Evolutionary conservation across 2,329 filamentous ascomycete genomes (phyloP).

Genomic region (Emergomyces orientalis): DNA sequence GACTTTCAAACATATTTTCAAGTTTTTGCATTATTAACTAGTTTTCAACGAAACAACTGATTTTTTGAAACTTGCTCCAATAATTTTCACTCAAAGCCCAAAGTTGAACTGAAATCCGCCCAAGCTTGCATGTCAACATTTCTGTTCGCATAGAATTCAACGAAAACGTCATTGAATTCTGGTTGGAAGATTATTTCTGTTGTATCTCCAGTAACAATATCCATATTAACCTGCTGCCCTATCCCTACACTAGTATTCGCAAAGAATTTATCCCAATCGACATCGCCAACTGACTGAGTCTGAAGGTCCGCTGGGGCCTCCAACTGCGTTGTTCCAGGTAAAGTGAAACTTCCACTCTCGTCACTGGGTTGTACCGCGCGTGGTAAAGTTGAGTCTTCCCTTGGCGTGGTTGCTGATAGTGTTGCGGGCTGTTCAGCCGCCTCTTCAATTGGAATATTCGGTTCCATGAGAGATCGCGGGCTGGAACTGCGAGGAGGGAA

Average conservation of each 20-base stretch:
- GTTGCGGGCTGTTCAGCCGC: neutral
- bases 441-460: neutral
- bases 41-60: neutral
- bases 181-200: slow-evolving; percentile 1
- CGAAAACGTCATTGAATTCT: neutral
- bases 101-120: neutral
- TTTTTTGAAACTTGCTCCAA: no score
- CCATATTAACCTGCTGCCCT: neutral
- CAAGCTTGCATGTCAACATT: neutral
- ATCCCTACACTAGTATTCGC: neutral
- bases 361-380: neutral
- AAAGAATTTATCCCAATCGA: slow-evolving; percentile 1
- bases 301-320: neutral
- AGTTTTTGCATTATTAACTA: no score
- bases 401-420: neutral
- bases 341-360: neutral
- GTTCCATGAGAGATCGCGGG: neutral
- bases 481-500: neutral
- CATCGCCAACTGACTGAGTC: neutral
- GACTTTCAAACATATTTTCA: slow-evolving; percentile 1
- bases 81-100: neutral
- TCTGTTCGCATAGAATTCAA: slow-evolving; percentile 1
- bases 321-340: neutral
- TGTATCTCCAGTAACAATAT: neutral
- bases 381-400: neutral